phyloP scores from a whole-genome alignment of 1,284 basidiomycete species.

The Rhodotorula sp. region DNA sequence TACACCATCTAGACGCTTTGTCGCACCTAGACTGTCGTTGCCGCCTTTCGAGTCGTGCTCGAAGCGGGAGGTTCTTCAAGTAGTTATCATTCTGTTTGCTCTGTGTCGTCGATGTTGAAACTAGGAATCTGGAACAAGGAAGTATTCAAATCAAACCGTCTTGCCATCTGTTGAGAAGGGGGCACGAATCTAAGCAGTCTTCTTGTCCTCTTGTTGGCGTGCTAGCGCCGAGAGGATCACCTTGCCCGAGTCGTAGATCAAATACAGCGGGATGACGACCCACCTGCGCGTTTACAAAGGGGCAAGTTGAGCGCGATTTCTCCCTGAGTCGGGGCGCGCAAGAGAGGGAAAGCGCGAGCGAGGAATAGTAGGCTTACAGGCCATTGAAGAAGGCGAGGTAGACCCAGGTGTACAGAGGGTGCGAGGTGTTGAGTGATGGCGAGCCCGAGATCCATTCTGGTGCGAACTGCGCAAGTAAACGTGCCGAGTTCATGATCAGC shows the following conservation, averaged over 20 bases:
- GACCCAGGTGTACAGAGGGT: constrained; percentile 55
- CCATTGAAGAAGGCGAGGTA: constrained; percentile 38
- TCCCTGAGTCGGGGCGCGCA: too few species aligned
- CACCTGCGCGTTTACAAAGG: constrained; percentile 56
- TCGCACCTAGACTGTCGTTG: too few species aligned
- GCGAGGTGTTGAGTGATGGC: constrained; percentile 66
- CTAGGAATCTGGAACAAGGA: not conserved
- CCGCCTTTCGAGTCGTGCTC: not conserved
- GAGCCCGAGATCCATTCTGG: constrained; percentile 70
- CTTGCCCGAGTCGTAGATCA: constrained; percentile 55
- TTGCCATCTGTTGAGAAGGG: too few species aligned
- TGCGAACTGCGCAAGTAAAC: not conserved
- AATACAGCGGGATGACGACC: constrained; percentile 68
- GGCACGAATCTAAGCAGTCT: not conserved
- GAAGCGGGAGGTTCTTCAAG: not conserved
- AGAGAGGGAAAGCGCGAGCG: not conserved
- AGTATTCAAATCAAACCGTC: not conserved
- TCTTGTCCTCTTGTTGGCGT: not conserved
- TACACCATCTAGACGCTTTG: constrained; percentile 25
- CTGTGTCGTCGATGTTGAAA: not conserved
- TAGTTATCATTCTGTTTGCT: not conserved
- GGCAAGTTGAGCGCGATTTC: not conserved
- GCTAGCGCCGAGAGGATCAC: constrained; percentile 1
- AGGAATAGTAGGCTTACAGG: constrained; percentile 16
- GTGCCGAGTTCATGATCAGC: not conserved